Percentiles rank a stretch among this genome's conserved stretches.
These are phyloP conservation scores for Cytospora piceicola DNA, from an alignment of 2,329 filamentous ascomycete species.

Conservation along the genomic window DNA sequence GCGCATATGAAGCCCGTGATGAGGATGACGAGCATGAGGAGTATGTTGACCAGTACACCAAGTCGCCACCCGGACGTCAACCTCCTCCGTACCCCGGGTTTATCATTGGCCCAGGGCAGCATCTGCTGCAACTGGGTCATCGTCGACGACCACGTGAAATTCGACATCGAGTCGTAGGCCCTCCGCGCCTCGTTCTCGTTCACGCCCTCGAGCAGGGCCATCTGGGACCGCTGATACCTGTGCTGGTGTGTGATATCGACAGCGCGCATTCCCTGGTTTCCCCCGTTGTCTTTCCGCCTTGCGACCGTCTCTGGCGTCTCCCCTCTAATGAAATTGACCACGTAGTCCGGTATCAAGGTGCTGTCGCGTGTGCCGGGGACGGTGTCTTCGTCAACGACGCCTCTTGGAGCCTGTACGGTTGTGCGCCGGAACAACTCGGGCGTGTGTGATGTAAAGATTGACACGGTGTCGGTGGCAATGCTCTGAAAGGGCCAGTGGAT, in stretches of 20 bases:
- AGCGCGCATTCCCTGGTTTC: slow-evolving; percentile 38
- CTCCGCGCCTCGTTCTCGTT: slow-evolving; percentile 19
- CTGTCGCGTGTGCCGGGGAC: slow-evolving; percentile 37
- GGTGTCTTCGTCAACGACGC: slow-evolving; percentile 28
- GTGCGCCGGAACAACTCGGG: slow-evolving; percentile 23
- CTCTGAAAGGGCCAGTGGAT: slow-evolving; percentile 44
- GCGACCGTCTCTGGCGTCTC: slow-evolving; percentile 59
- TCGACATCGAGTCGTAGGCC: slow-evolving; percentile 21
- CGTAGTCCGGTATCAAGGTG: slow-evolving; percentile 58
- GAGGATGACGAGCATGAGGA: slow-evolving; percentile 41
- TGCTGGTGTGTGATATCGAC: slow-evolving; percentile 40
- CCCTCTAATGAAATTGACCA: slow-evolving; percentile 58
- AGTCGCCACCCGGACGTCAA: slow-evolving; percentile 51
- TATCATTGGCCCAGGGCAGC: slow-evolving; percentile 26
- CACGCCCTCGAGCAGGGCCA: slow-evolving; percentile 41
- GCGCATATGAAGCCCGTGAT: slow-evolving; percentile 39
- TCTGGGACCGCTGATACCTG: slow-evolving; percentile 39
- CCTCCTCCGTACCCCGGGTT: slow-evolving; percentile 31
- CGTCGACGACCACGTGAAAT: slow-evolving; percentile 26
- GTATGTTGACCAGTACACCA: slow-evolving; percentile 49
- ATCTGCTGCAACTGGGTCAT: slow-evolving; percentile 31
- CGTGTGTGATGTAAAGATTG: slow-evolving; percentile 30
- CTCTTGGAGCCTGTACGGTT: slow-evolving; percentile 17
- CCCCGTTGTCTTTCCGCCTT: slow-evolving; percentile 46
- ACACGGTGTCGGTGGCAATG: slow-evolving; percentile 36